These are phyloP conservation scores for Pythium rhizo-oryzae DNA, from an alignment of 352 stramenopile species.

Conservation along the genomic window DNA sequence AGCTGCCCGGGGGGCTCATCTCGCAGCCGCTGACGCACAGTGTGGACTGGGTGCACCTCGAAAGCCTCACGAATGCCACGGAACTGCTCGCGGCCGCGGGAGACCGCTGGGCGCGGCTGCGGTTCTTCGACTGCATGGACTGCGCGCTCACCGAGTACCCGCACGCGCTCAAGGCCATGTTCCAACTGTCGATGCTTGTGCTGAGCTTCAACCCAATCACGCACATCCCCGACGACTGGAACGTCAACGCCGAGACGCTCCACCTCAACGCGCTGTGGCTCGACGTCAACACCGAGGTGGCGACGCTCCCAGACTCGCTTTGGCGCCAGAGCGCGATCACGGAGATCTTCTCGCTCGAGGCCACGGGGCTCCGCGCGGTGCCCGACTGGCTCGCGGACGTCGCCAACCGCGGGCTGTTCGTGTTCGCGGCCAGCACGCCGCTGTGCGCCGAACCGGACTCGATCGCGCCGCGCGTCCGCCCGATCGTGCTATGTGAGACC, in stretches of 20 bases:
- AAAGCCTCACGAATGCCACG: background rate
- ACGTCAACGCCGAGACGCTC: background rate
- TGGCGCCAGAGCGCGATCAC: background rate
- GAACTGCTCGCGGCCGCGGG: background rate
- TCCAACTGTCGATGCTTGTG: background rate
- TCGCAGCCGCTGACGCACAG: background rate
- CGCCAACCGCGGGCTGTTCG: background rate
- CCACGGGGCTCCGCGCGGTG: background rate
- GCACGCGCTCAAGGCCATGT: background rate
- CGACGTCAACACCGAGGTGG: background rate
- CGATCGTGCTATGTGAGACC: background rate
- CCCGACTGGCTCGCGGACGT: background rate
- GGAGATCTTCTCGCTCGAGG: background rate
- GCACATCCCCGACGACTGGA: background rate
- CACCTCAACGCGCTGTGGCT: background rate
- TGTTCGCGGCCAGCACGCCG: background rate
- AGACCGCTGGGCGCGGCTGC: background rate
- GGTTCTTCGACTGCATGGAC: conserved; percentile 6
- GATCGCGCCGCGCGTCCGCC: background rate
- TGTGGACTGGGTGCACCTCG: conserved; percentile 11
- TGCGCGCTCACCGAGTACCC: conserved; percentile 1
- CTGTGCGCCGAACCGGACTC: background rate
- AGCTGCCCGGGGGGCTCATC: background rate
- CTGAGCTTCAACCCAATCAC: background rate
- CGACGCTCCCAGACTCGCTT: background rate